Percentiles rank a stretch among this genome's conserved stretches.
Conservation (phyloP, 495 filamentous ascomycete genomes). For the Neurospora tetraspora region DNA sequence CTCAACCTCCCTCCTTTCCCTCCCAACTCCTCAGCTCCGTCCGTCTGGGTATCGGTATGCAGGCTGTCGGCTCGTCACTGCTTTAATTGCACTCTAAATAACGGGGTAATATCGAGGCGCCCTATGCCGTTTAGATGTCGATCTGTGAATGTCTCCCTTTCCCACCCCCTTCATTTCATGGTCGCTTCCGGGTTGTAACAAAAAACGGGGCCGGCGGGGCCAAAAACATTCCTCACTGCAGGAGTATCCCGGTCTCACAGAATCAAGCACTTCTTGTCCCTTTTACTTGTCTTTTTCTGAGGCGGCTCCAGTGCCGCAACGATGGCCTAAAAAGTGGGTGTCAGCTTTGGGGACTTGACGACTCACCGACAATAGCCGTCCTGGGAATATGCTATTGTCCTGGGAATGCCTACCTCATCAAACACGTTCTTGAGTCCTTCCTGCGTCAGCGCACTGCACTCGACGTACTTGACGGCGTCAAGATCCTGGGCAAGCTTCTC, state of each 20-base stretch:
- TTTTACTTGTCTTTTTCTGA: slow-evolving; percentile 49
- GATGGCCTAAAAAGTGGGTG: slow-evolving; percentile 52
- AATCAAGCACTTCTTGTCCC: slow-evolving; percentile 39
- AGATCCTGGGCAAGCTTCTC: slow-evolving; percentile 94
- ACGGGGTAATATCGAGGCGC: background rate
- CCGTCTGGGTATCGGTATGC: background rate
- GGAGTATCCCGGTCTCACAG: slow-evolving; percentile 27
- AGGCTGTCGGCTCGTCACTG: slow-evolving; percentile 4
- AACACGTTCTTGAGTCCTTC: slow-evolving; percentile 99
- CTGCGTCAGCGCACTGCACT: slow-evolving; percentile 95
- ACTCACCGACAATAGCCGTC: background rate
- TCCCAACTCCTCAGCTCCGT: slow-evolving; percentile 5
- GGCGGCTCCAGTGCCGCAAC: slow-evolving; percentile 86
- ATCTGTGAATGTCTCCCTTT: slow-evolving; percentile 7
- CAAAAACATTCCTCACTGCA: slow-evolving; percentile 4
- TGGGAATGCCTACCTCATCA: slow-evolving; percentile 66
- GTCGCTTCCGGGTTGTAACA: background rate
- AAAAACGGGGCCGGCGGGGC: slow-evolving; percentile 1
- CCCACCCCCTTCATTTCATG: background rate
- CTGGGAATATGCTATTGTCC: background rate
- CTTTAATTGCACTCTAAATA: slow-evolving; percentile 34
- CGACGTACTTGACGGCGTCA: slow-evolving; percentile 94
- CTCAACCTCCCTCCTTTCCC: slow-evolving; percentile 8
- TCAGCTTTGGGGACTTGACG: background rate
- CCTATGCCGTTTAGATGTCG: slow-evolving; percentile 1